phyloP scores from a whole-genome alignment of 2,329 filamentous ascomycete genomes.

The Penicillium sp. region DNA sequence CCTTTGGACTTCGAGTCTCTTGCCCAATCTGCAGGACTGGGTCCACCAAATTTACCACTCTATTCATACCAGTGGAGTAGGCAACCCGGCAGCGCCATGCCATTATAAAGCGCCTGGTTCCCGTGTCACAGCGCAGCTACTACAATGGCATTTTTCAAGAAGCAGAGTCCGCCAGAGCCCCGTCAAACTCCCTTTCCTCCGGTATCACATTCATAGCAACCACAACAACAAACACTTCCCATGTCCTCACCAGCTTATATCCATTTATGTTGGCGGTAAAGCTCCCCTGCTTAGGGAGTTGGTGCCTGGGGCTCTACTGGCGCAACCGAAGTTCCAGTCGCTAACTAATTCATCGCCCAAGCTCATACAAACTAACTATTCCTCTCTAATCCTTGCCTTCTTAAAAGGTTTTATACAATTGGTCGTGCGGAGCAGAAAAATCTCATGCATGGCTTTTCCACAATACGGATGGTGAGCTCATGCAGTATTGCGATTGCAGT shows the following conservation, averaged over 20 bases:
- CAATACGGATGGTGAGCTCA: slow-evolving; percentile 27
- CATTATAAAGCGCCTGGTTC: no score
- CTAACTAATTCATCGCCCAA: no score
- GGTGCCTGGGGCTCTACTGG: no score
- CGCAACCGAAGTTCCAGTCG: no score
- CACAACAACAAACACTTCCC: slow-evolving; percentile 14
- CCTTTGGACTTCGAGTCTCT: slow-evolving; percentile 43
- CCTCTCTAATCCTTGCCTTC: no score
- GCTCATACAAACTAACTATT: no score
- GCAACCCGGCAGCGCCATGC: not conserved
- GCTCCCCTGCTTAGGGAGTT: no score
- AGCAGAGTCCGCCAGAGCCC: slow-evolving; percentile 41
- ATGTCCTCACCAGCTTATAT: slow-evolving; percentile 16
- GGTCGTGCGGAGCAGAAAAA: no score
- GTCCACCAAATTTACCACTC: slow-evolving; percentile 21
- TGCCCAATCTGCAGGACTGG: slow-evolving; percentile 51
- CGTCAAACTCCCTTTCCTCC: slow-evolving; percentile 30
- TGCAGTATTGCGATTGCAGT: slow-evolving; percentile 22
- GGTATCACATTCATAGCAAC: slow-evolving; percentile 20
- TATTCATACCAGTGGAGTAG: not conserved
- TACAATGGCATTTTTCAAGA: slow-evolving; percentile 43
- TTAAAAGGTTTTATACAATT: no score
- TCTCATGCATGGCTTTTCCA: no score
- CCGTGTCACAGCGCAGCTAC: slow-evolving; percentile 34
- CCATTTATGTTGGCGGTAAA: slow-evolving; percentile 5